Base-by-base conservation (phyloP, 768 basidiomycete genomes). In the Lactarius sp. region DNA sequence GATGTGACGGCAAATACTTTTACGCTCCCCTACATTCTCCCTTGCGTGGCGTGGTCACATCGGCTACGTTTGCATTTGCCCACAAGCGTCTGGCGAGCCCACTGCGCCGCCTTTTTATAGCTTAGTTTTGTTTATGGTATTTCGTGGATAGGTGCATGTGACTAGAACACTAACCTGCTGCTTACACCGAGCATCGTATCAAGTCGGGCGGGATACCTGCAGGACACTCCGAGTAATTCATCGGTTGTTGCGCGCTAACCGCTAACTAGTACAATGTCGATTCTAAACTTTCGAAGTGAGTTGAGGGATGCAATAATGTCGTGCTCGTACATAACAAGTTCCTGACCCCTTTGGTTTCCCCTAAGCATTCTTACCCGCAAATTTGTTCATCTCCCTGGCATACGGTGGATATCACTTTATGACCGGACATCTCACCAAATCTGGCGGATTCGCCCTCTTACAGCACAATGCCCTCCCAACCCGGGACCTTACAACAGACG, bases 401-500 rank as follows among this genome's bases (percentile, higher is more conserved):
- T 52, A 44, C 8, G 34, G 44, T n/a, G 66, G 55, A 12, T 34
- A 46, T 27, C 51, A 65, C 31, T 61, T 67, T 44, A 22, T 67
- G 18, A 14, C 55, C 16, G 56, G 59, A 52, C 49, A 58, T 64
- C n/a, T 67, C 51, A 37, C 36, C 56, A 54, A 65, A 59, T 61
- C 63, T 13, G 66, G 66, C 16, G 66, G 57, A 1, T 44, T 1
- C 2, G 59, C 56, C 16, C 50, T 56, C 41, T 6, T 67, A 16
- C 1, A 0, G 51, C 27, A 0, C 59, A 67, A 57, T 67, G 66
- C 31, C 63, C 66, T n/a, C 59, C 66, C 36, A 51, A 67, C 9
- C 31, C 41, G 6, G 66, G 63, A 13, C 63, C 59, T 3, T 65
- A 65, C 46, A 60, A n/a, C 46, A n/a, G 61, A n/a, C 57, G 53